phyloP scores from a whole-genome alignment of 805 yeast species.

The Candida hispaniensis region DNA sequence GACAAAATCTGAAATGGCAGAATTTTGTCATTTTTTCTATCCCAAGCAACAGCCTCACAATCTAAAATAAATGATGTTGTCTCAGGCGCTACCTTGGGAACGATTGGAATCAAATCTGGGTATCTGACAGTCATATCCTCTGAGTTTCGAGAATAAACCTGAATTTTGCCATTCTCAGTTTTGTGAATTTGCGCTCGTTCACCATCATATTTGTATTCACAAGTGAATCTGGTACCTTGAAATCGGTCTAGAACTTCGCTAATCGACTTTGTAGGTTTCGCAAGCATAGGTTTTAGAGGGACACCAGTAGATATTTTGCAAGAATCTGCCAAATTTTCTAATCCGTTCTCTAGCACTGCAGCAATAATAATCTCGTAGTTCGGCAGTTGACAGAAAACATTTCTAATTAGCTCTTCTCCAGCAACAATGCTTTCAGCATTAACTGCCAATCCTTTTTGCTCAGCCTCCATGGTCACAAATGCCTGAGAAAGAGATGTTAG shows the following conservation, averaged over 20 bases:
- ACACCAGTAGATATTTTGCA: constrained; percentile 81
- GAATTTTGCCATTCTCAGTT: constrained; percentile 48
- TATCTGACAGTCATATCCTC: constrained; percentile 95
- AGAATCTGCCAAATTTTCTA: constrained; percentile 50
- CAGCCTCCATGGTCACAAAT: constrained; percentile 49
- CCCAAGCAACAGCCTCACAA: constrained; percentile 98
- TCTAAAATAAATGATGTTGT: constrained; percentile 66
- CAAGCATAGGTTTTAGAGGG: constrained; percentile 95
- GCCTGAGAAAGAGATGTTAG: constrained; percentile 78
- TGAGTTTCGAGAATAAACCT: constrained; percentile 84
- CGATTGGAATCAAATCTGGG: constrained; percentile 72
- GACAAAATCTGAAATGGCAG: constrained; percentile 88
- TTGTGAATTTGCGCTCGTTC: constrained; percentile 94
- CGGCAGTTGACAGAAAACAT: constrained; percentile 82
- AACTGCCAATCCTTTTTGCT: constrained; percentile 26
- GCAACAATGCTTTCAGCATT: constrained; percentile 38
- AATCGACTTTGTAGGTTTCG: constrained; percentile 91
- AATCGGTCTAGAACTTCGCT: constrained; percentile 87
- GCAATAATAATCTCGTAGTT: constrained; percentile 73
- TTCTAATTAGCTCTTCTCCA: constrained; percentile 73
- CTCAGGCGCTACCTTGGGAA: constrained; percentile 36
- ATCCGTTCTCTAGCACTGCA: constrained; percentile 56
- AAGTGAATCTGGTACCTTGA: constrained; percentile 74
- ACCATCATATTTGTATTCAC: constrained; percentile 96
- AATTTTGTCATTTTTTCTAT: constrained; percentile 60